These are phyloP conservation scores for Strobilomyces confusus DNA, from an alignment of 768 basidiomycete species.

Conservation along the genomic window DNA sequence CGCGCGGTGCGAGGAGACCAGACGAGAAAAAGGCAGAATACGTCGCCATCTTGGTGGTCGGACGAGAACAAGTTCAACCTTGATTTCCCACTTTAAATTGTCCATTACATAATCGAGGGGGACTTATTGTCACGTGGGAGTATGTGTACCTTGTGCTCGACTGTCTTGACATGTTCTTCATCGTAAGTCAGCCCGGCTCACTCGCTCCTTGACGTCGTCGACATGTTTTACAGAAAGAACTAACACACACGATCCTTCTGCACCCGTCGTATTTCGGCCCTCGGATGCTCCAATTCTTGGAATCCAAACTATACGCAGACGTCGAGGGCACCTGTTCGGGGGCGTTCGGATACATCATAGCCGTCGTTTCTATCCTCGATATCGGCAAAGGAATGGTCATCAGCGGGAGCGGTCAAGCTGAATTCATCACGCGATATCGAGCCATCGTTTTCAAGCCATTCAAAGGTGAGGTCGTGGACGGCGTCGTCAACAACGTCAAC, in stretches of 20 bases:
- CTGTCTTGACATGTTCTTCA: constrained; percentile 74
- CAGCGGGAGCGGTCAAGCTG: constrained; percentile 89
- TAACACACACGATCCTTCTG: constrained; percentile 94
- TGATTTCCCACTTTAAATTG: constrained; percentile 10
- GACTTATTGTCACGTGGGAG: constrained; percentile 11
- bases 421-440: constrained; percentile 90
- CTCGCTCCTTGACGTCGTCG: background rate
- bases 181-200: constrained; percentile 41
- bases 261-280: constrained; percentile 99
- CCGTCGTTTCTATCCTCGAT: constrained; percentile 84
- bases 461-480: constrained; percentile 98
- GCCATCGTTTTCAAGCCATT: constrained; percentile 99
- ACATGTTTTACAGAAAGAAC: constrained; percentile 66
- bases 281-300: constrained; percentile 89
- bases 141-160: background rate
- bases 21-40: constrained; percentile 73
- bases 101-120: constrained; percentile 17
- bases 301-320: constrained; percentile 90
- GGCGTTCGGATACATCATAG: constrained; percentile 91
- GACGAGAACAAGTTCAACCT: constrained; percentile 17
- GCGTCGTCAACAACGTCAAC: constrained; percentile 90
- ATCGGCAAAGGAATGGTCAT: constrained; percentile 92
- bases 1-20: constrained; percentile 55
- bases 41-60: constrained; percentile 28
- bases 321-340: constrained; percentile 98